Percentiles rank a stretch among this genome's conserved stretches.
These are phyloP conservation scores for Wakefieldia striispora DNA, from an alignment of 768 basidiomycete species.

Conservation along the genomic window DNA sequence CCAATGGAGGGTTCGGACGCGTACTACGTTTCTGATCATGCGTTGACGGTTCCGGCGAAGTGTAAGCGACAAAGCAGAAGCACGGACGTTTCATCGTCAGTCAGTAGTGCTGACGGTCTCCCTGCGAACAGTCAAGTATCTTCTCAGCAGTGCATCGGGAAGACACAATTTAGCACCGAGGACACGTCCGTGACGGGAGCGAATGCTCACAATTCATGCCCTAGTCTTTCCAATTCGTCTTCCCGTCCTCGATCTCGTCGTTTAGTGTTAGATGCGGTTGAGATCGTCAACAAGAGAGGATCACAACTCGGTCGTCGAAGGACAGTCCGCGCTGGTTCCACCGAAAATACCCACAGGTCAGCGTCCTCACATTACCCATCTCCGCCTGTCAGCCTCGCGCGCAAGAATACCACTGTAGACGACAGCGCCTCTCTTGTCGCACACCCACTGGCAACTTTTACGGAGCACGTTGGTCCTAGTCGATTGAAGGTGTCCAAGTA, in stretches of 20 bases:
- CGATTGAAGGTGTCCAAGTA: slow-evolving; percentile 21
- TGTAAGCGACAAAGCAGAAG: background rate
- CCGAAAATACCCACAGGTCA: background rate
- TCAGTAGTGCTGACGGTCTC: background rate
- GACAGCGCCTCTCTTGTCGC: background rate
- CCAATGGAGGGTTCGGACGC: background rate
- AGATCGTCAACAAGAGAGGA: slow-evolving; percentile 9
- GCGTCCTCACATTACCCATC: slow-evolving; percentile 5
- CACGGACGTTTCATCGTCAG: background rate
- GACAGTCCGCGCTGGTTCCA: background rate
- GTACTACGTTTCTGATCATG: background rate
- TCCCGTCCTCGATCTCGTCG: background rate
- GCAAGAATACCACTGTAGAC: background rate
- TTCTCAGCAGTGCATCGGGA: background rate
- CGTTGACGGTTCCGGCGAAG: background rate
- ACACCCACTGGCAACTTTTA: no score
- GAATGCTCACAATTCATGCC: background rate
- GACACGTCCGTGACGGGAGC: background rate
- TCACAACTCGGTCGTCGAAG: no score
- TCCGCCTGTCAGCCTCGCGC: slow-evolving; percentile 1
- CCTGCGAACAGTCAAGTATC: background rate
- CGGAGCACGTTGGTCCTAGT: background rate
- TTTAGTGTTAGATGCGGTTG: slow-evolving; percentile 17
- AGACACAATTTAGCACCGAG: background rate
- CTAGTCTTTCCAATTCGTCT: background rate